These are phyloP conservation scores for Pedinophyceae sp. DNA, from an alignment of 139 green algal genomes.

Conservation along the genomic window DNA sequence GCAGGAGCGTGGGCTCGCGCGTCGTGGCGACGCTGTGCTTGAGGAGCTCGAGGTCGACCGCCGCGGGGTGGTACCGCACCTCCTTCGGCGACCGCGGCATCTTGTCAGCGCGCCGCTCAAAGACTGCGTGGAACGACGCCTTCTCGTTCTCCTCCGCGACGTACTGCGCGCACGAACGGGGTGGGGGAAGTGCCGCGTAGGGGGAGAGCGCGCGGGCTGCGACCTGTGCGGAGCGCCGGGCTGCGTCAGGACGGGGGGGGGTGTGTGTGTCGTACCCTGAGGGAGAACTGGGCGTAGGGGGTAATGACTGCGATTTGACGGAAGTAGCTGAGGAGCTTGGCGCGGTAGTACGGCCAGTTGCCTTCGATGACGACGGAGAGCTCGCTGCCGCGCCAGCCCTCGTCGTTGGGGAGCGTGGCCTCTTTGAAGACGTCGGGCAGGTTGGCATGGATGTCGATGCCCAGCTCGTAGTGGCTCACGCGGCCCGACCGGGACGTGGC, in stretches of 20 bases:
- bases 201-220: too few species aligned
- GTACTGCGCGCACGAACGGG: too few species aligned
- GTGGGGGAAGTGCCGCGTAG: too few species aligned
- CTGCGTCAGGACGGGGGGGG: too few species aligned
- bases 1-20: slow-evolving; percentile 28
- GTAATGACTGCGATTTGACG: slow-evolving; percentile 94
- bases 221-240: too few species aligned
- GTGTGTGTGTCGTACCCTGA: too few species aligned
- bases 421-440: slow-evolving; percentile 72
- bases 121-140: slow-evolving; percentile 43
- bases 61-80: slow-evolving; percentile 61
- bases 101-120: slow-evolving; percentile 68
- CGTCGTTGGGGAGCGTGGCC: slow-evolving; percentile 43
- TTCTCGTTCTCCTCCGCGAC: slow-evolving; percentile 35
- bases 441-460: slow-evolving; percentile 96
- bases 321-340: slow-evolving; percentile 73
- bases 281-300: slow-evolving; percentile 78
- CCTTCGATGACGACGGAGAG: slow-evolving; percentile 81
- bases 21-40: slow-evolving; percentile 58
- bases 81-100: slow-evolving; percentile 62
- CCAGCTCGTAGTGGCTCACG: slow-evolving; percentile 64
- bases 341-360: slow-evolving; percentile 60
- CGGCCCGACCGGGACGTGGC: background rate
- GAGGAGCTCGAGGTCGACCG: slow-evolving; percentile 82
- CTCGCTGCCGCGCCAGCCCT: slow-evolving; percentile 63